phyloP scores from a whole-genome alignment of 1,284 basidiomycete genomes.

The Moesziomyces sp. region DNA sequence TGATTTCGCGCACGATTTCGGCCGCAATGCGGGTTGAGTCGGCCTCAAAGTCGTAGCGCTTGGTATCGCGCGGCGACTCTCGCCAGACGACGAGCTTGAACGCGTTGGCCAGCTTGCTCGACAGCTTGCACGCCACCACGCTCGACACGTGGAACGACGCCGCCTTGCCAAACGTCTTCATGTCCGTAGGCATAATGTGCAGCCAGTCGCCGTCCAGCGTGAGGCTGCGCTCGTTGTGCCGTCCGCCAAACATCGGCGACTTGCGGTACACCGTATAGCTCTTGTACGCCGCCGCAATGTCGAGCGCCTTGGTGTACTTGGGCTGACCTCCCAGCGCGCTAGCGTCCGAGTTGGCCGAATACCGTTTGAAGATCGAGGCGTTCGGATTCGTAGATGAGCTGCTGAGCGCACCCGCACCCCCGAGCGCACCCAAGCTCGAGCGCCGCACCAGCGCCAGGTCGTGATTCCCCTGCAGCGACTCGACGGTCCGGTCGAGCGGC shows the following conservation, averaged over 20 bases:
- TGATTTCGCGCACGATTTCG: constrained; percentile 69
- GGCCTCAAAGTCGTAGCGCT: constrained; percentile 97
- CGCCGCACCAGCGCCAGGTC: constrained; percentile 86
- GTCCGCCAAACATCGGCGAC: constrained; percentile 80
- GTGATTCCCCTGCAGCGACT: constrained; percentile 85
- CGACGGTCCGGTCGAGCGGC: constrained; percentile 93
- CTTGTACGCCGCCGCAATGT: constrained; percentile 75
- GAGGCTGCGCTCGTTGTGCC: constrained; percentile 84
- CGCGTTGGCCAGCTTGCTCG: constrained; percentile 79
- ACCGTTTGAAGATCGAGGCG: constrained; percentile 70
- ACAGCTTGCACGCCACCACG: constrained; percentile 84
- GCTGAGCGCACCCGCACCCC: constrained; percentile 68
- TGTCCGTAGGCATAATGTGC: constrained; percentile 72
- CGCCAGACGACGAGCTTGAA: constrained; percentile 86
- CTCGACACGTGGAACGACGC: constrained; percentile 91
- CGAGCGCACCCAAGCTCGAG: constrained; percentile 45
- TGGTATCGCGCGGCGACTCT: constrained; percentile 75
- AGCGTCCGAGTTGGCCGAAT: constrained; percentile 76
- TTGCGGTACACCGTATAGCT: constrained; percentile 95
- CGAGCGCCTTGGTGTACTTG: constrained; percentile 66
- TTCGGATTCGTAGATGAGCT: constrained; percentile 83
- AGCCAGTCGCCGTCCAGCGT: constrained; percentile 96
- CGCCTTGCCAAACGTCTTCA: constrained; percentile 70
- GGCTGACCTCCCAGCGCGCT: constrained; percentile 70
- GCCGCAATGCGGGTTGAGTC: constrained; percentile 84